A percentile compares a stretch with the other conserved stretches of the same genome.
Conservation (phyloP, 2,329 filamentous ascomycete species). For the Trichoderma semiorbis region DNA sequence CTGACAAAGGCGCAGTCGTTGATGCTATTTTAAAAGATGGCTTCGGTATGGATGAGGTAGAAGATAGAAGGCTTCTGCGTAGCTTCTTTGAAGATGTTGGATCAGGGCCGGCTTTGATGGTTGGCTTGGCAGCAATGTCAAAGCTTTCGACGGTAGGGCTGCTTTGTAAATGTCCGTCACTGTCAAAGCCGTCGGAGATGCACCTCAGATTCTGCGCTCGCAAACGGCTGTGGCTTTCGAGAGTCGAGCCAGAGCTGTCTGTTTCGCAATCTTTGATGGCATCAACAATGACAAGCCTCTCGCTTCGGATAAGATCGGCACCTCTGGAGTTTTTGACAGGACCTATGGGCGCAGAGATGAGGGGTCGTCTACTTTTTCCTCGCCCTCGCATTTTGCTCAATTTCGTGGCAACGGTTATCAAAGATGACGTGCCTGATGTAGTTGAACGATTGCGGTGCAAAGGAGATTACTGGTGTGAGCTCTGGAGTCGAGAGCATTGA, state of each 20-base stretch:
- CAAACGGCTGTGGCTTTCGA: conserved; percentile 7
- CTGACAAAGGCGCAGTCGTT: conserved; percentile 18
- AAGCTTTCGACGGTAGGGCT: conserved; percentile 32
- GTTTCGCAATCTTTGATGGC: conserved; percentile 35
- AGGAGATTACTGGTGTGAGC: background rate
- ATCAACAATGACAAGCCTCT: conserved; percentile 34
- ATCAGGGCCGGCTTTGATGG: conserved; percentile 16
- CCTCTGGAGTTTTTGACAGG: conserved; percentile 38
- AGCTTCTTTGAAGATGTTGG: conserved; percentile 20
- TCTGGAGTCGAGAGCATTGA: background rate
- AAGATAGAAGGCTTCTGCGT: conserved; percentile 20
- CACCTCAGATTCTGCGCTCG: conserved; percentile 24
- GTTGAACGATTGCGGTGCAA: background rate
- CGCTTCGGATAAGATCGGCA: conserved; percentile 34
- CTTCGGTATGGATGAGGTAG: conserved; percentile 19
- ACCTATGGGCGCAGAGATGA: conserved; percentile 37
- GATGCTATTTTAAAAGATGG: conserved; percentile 18
- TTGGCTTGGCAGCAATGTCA: conserved; percentile 25
- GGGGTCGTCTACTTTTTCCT: conserved; percentile 25
- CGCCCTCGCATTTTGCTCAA: conserved; percentile 6
- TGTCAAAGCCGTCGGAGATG: conserved; percentile 32
- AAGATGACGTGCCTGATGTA: background rate
- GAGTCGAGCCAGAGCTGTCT: conserved; percentile 20
- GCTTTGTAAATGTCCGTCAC: conserved; percentile 25
- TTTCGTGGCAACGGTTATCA: background rate